phyloP scores from a whole-genome alignment of 2,329 filamentous ascomycete genomes.

The Aspergillus thermomutatus region DNA sequence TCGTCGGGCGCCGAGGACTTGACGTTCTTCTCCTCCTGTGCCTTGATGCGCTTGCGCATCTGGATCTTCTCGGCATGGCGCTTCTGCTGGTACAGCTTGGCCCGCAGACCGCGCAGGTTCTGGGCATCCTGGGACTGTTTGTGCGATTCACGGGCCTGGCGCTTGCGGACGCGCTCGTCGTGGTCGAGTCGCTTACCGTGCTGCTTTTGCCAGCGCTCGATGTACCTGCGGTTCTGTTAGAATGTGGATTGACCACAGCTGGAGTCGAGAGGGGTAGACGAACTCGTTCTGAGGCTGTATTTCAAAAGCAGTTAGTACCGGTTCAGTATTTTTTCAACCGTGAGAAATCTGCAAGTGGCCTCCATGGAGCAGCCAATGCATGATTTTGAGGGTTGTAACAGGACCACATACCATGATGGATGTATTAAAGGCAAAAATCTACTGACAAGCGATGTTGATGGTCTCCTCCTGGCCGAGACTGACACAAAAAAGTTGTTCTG shows the following conservation, averaged over 20 bases:
- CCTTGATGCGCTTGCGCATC: constrained; percentile 91
- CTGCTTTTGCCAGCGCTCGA: constrained; percentile 73
- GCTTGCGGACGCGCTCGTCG: constrained; percentile 87
- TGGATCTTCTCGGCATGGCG: constrained; percentile 97
- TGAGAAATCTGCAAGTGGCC: not conserved
- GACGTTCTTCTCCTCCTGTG: constrained; percentile 93
- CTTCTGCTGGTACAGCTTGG: constrained; percentile 91
- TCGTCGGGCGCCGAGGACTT: constrained; percentile 77
- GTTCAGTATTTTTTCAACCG: not conserved
- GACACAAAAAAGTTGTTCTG: constrained; percentile 13
- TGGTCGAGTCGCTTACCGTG: constrained; percentile 66
- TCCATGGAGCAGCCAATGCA: not conserved
- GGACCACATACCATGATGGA: constrained; percentile 30
- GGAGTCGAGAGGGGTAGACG: constrained; percentile 22
- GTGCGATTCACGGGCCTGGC: constrained; percentile 82
- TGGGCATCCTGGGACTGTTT: constrained; percentile 85
- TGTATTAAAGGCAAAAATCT: constrained; percentile 13
- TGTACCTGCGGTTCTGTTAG: constrained; percentile 45
- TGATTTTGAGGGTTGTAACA: not conserved
- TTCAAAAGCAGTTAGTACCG: not conserved
- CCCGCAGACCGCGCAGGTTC: constrained; percentile 84
- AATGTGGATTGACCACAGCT: constrained; percentile 10
- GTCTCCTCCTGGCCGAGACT: constrained; percentile 24
- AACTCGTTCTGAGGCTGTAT: constrained; percentile 43
- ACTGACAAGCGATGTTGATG: constrained; percentile 17